These are phyloP conservation scores for Lippia alba DNA, from an alignment of 305 asterid genomes.

Conservation along the genomic window DNA sequence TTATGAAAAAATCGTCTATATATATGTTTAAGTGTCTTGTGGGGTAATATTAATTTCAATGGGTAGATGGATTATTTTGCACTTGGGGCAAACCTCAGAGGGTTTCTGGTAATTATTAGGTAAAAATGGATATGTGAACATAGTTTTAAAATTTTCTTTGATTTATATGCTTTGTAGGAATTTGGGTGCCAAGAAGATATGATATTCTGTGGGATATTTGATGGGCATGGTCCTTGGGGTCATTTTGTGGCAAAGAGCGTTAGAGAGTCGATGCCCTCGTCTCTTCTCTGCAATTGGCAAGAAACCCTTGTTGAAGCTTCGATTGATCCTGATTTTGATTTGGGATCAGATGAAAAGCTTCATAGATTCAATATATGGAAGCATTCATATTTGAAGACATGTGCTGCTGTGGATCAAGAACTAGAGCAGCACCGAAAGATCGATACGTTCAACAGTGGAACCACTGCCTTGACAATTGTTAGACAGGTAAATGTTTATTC, in stretches of 20 bases:
- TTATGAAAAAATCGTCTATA: too few relatives aligned
- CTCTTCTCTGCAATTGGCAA: conserved; percentile 83
- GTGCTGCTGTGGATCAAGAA: conserved; percentile 84
- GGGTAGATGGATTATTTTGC: too few relatives aligned
- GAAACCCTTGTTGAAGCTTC: conserved; percentile 70
- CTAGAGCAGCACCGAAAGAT: conserved; percentile 72
- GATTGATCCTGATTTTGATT: conserved; percentile 49
- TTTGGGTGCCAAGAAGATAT: conserved; percentile 96
- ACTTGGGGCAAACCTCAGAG: too few relatives aligned
- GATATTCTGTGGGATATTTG: conserved; percentile 94
- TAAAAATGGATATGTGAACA: neutral
- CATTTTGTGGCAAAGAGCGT: conserved; percentile 86
- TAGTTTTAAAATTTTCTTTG: neutral
- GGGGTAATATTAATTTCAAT: neutral
- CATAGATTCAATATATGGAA: conserved; percentile 76
- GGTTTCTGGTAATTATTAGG: neutral
- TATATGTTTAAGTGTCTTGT: too few relatives aligned
- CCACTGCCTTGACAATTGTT: conserved; percentile 87
- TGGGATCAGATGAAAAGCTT: conserved; percentile 61
- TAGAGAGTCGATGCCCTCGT: conserved; percentile 74
- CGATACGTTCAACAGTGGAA: conserved; percentile 83
- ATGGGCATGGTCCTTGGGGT: conserved; percentile 98
- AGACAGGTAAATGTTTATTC: conserved; percentile 65
- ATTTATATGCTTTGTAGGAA: conserved; percentile 49
- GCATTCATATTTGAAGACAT: conserved; percentile 79